phyloP scores from a whole-genome alignment of 1,139 yeast species.

The Lodderomyces elongisporus region DNA sequence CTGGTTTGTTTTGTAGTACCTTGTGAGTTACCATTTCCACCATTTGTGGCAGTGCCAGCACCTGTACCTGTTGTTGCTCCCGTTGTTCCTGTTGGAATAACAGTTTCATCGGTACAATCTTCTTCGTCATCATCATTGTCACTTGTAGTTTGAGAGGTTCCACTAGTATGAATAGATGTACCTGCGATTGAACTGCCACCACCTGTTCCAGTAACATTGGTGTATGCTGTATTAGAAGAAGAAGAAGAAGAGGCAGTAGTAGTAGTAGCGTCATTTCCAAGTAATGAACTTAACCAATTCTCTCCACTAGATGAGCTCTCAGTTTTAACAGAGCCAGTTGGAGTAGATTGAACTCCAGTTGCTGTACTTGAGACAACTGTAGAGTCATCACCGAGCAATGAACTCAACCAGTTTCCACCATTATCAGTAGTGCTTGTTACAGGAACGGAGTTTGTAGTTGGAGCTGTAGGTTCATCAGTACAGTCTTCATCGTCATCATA shows the following conservation, averaged over 20 bases:
- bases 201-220: neutral
- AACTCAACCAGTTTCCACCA: constrained; percentile 2
- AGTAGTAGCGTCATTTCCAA: constrained; percentile 2
- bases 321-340: constrained; percentile 4
- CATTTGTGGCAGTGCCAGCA: constrained; percentile 5
- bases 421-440: neutral
- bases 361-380: constrained; percentile 2
- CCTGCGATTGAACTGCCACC: constrained; percentile 4
- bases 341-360: constrained; percentile 3
- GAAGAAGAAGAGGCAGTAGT: constrained; percentile 1
- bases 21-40: constrained; percentile 2
- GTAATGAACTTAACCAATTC: constrained; percentile 1
- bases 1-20: neutral
- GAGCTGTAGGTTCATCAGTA: neutral
- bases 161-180: constrained; percentile 1
- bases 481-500: neutral
- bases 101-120: constrained; percentile 7
- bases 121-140: constrained; percentile 11
- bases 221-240: neutral
- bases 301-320: constrained; percentile 4
- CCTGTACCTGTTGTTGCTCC: constrained; percentile 3
- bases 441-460: neutral
- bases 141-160: too few species aligned
- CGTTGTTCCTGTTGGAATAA: constrained; percentile 2
- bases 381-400: constrained; percentile 2